Percentiles rank a stretch among this genome's conserved stretches.
These are phyloP conservation scores for Terfezia claveryi DNA, from an alignment of 495 filamentous ascomycete genomes.

Conservation along the genomic window DNA sequence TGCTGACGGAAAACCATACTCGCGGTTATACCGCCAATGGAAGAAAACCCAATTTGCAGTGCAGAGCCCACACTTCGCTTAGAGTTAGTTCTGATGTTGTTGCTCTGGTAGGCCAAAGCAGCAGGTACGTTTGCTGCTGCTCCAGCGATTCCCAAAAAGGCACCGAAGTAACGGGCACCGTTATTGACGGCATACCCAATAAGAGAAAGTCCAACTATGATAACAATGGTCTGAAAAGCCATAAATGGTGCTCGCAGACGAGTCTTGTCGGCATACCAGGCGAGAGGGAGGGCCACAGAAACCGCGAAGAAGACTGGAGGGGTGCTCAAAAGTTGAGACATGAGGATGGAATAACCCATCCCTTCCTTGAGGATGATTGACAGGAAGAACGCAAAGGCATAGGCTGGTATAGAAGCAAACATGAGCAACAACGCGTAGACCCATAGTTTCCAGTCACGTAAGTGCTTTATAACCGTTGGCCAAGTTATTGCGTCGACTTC, in stretches of 20 bases:
- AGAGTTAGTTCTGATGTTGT: constrained; percentile 43
- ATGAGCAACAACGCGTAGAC: constrained; percentile 27
- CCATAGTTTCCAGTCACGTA: constrained; percentile 25
- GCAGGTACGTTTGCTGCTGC: constrained; percentile 33
- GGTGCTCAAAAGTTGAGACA: constrained; percentile 25
- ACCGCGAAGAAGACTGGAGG: constrained; percentile 24
- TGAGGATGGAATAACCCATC: constrained; percentile 27
- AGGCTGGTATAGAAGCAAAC: constrained; percentile 25
- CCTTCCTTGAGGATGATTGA: constrained; percentile 27
- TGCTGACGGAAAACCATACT: constrained; percentile 33
- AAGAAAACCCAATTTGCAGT: constrained; percentile 24
- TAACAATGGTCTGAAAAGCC: constrained; percentile 27
- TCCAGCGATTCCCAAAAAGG: constrained; percentile 34
- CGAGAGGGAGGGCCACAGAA: constrained; percentile 21
- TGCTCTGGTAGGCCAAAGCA: constrained; percentile 37
- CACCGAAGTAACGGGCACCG: constrained; percentile 32
- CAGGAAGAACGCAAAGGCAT: constrained; percentile 31
- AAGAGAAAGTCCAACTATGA: constrained; percentile 30
- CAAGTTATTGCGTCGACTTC: constrained; percentile 22
- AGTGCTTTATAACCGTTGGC: constrained; percentile 14
- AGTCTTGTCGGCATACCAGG: constrained; percentile 33
- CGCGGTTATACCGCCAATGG: constrained; percentile 36
- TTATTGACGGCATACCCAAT: constrained; percentile 30
- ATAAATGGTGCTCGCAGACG: constrained; percentile 33
- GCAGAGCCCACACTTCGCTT: constrained; percentile 25